Evolutionary conservation across 441 rosid genomes (phyloP), one percentile per base, ranked within the genome.

Genomic region (Erysimum cheiri): DNA sequence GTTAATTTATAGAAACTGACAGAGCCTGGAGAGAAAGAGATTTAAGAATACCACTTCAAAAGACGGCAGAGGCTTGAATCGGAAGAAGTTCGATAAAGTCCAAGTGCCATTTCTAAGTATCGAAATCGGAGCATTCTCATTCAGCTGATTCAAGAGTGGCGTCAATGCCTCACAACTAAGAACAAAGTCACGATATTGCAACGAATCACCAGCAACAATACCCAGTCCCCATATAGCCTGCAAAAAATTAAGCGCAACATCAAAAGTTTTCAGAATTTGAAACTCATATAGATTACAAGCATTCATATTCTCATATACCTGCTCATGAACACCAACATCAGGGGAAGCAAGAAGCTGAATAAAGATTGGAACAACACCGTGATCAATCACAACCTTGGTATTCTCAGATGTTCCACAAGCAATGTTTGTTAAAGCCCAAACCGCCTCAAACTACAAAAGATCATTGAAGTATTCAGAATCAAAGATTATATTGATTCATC

Each of bases 211-310:
- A 69, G 94, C 90, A 78, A 93, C 92, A 82, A 91, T 91, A 55
- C 96, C 97, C 76, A 91, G 66, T 28, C 92, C 98, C 94, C 97
- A 89, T 29, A 93, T 85, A 70, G 94, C 97, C 98, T 93, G 54
- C 32, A 33, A 60, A 4, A n/a, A 22, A 22, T 4, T 3, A 7
- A 8, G 12, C n/a, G 22, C 0, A 3, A 9, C 13, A 8, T 17
- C 5, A 46, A 1, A 1, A 8, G 11, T 17, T 5, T 7, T 7
- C 24, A 44, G 49, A 53, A 29, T 29, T 6, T 52, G 17, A 52
- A 22, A 22, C 24, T 22, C 24, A 22, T 22, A 22, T 22, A 22
- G 24, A 22, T 22, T 1, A 1, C 2, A 22, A 22, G 24, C 24
- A 52, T 10, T 28, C 14, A 49, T 28, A 28, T 9, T 8, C 3